phyloP scores from a whole-genome alignment of 495 filamentous ascomycete species.

The Xylaria scruposa region DNA sequence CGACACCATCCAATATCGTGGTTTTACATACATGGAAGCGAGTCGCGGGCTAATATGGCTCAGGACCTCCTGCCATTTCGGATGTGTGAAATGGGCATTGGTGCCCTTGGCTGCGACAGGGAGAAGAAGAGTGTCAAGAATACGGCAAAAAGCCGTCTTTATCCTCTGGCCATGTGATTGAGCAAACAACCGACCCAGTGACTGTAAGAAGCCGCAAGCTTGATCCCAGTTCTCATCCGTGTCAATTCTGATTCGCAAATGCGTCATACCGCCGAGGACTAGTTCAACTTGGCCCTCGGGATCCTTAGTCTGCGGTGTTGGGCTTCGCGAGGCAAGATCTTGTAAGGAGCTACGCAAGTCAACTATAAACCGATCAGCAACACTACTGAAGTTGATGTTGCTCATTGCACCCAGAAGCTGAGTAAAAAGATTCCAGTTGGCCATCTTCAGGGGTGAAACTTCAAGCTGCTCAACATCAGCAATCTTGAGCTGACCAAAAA shows the following conservation, averaged over 20 bases:
- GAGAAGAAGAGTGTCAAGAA: constrained; percentile 85
- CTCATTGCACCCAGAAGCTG: constrained; percentile 95
- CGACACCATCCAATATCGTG: constrained; percentile 84
- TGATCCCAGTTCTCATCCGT: constrained; percentile 80
- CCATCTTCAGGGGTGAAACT: constrained; percentile 78
- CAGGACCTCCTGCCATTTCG: constrained; percentile 86
- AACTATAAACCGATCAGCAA: constrained; percentile 77
- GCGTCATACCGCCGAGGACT: constrained; percentile 87
- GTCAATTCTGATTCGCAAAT: constrained; percentile 74
- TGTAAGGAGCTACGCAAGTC: constrained; percentile 81
- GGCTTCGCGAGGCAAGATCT: constrained; percentile 70
- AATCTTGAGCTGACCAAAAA: constrained; percentile 87
- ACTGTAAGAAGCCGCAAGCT: constrained; percentile 86
- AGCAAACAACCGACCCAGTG: constrained; percentile 79
- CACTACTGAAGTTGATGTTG: constrained; percentile 82
- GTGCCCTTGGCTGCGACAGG: constrained; percentile 81
- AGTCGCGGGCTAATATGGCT: constrained; percentile 76
- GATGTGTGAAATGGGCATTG: constrained; percentile 72
- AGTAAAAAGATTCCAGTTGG: constrained; percentile 94
- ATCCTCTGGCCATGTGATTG: constrained; percentile 84
- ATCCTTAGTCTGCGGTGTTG: constrained; percentile 61
- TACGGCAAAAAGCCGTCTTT: constrained; percentile 92
- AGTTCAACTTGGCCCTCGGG: constrained; percentile 81
- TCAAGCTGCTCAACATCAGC: constrained; percentile 84
- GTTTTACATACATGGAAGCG: constrained; percentile 83